Evolutionary conservation across 2,329 filamentous ascomycete genomes (phyloP).

Genomic region (Scedosporium boydii): DNA sequence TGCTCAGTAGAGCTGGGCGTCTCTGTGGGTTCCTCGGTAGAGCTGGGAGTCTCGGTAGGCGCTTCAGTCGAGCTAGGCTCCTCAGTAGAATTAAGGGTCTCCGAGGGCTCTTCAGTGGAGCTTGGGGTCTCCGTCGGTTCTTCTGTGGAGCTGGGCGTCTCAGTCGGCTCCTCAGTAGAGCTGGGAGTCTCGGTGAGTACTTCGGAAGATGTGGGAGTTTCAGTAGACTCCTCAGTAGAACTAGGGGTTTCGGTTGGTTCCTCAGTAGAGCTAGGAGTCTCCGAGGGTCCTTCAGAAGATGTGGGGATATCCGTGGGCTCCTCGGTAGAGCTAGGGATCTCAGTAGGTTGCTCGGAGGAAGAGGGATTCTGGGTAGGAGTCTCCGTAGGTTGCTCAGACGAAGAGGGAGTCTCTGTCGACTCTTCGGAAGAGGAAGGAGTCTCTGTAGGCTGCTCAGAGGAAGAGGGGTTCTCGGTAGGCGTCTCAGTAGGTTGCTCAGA

Average conservation of each 20-base stretch:
- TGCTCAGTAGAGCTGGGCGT: neutral
- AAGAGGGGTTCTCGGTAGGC: neutral
- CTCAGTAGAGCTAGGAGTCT: neutral
- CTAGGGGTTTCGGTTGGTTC: neutral
- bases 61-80: neutral
- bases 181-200: too few species aligned
- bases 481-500: constrained; percentile 1
- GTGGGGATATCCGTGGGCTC: neutral
- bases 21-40: neutral
- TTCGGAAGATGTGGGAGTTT: too few species aligned
- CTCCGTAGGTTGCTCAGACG: neutral
- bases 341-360: neutral
- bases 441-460: too few species aligned
- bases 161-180: too few species aligned
- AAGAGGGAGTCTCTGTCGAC: too few species aligned
- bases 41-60: neutral
- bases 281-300: neutral
- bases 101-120: neutral
- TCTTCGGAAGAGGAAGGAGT: neutral
- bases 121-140: too few species aligned
- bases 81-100: neutral
- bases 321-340: neutral
- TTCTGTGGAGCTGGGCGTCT: neutral
- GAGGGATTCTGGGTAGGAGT: neutral
- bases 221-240: too few species aligned